Evolutionary conservation across 2,329 filamentous ascomycete species (phyloP), one percentile per base, ranked within the genome.

Genomic region (Ceratocystis lukuohia): DNA sequence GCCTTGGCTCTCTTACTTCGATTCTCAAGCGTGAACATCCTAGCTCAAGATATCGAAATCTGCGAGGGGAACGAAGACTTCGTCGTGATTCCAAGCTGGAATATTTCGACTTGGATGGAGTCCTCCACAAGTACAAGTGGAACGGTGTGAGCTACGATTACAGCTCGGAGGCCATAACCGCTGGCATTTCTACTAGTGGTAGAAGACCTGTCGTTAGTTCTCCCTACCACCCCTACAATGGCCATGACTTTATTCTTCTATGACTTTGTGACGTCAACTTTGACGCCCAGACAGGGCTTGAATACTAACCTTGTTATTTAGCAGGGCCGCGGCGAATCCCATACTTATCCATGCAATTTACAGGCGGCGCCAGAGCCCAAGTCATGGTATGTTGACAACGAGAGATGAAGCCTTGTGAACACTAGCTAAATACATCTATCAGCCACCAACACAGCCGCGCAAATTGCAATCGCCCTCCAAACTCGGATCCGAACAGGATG

Each of bases 401-500:
- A 37, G 2, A n/a, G 10, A 41, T 15, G 5, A 3, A 20, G 28
- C 20, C 17, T 8, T 7, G 20, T 4, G 56, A n/a, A n/a, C 6
- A 30, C 30, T n/a, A 8, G 22, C 56, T 59, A 37, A 59, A 28
- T 20, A 7, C 4, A 33, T 59, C 12, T 20, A 41, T 41, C 37
- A 41, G 37, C 17, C 5, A 5, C 25, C 33, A 30, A 5, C 1
- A 59, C 3, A 6, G 0, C 33, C 56, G 28, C 6, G 17, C 56
- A n/a, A 15, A 37, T 8, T 20, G 6, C 28, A 20, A n/a, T n/a
- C 3, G 2, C 28, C 84, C 84, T 1, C 78, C 79, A 22, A 84
- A 86, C 71, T 80, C 84, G 69, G 80, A 85, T 73, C 80, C 81
- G 48, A 78, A 77, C 57, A 82, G 83, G 69, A 81, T 83, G 76